Base-by-base conservation (phyloP, 2,329 filamentous ascomycete species). In the Graphiopsis chlorocephala region DNA sequence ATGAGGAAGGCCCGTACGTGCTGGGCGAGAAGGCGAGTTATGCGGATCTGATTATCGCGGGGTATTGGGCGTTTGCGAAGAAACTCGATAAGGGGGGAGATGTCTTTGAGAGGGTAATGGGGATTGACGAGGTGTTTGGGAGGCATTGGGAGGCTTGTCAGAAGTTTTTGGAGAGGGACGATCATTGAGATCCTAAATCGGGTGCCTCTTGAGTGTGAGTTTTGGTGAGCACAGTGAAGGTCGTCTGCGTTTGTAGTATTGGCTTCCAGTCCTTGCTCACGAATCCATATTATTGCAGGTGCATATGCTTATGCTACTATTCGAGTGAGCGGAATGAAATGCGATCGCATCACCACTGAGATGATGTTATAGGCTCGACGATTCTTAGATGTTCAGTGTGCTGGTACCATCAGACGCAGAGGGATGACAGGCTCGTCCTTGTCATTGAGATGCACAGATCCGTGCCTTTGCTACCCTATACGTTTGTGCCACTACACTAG, bases 1-100 rank as follows among this genome's bases (percentile, higher is more conserved):
- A 83, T 42, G 72, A 77, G 0, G 80, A 82, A 0, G 89, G 89
- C 0, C 85, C 85, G 0, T 91, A 85, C 72, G 86, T 91, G 63
- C 57, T 84, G 66, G 89, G 89, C 0, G 75, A 82, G 55, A 81
- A 80, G 65, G 77, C 82, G 4, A 80, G 80, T 42, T 89, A 85
- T 72, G 83, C 82, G 4, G 87, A 88, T 72, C 84, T 88, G 64
- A 75, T 84, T 0, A 81, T 84, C 70, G 80, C 79, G 0, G 80
- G 78, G 1, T 77, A 77, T n/a, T 71, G 85, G 66, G 70, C 79
- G 5, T 83, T 83, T 67, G 65, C 74, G 25, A 72, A 73, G 67
- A 64, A 64, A 33, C 28, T 72, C 17, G 67, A 71, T 38, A 75
- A 78, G 45, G 38, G 33, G n/a, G 53, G 55, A 12, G 75, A 75